Percentiles rank a stretch among this genome's conserved stretches.
These are phyloP conservation scores for Eutrema yunnanense DNA, from an alignment of 345 rosid genomes.

Conservation along the genomic window DNA sequence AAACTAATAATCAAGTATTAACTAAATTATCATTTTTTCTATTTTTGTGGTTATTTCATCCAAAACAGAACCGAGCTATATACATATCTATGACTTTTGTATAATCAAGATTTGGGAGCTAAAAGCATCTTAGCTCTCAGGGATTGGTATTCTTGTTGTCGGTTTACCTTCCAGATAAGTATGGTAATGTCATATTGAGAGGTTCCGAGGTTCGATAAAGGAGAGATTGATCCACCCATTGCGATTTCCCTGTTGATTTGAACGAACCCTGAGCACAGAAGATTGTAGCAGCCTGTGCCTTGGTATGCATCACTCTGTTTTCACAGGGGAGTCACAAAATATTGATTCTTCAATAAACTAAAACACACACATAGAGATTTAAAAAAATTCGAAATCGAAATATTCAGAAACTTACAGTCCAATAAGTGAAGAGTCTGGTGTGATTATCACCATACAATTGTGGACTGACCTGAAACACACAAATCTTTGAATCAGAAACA, in stretches of 20 bases:
- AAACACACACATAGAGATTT: background rate
- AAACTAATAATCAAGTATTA: background rate
- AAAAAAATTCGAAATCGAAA: background rate
- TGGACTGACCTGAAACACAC: constrained; percentile 53
- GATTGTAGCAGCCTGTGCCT: constrained; percentile 82
- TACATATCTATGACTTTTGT: background rate
- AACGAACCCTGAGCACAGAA: constrained; percentile 65
- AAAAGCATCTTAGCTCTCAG: background rate
- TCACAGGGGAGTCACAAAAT: background rate
- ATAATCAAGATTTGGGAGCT: background rate
- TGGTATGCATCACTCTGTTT: constrained; percentile 72
- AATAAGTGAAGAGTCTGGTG: constrained; percentile 70
- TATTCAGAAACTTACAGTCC: constrained; percentile 55
- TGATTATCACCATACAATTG: constrained; percentile 61
- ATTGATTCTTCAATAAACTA: background rate
- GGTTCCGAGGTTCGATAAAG: constrained; percentile 43
- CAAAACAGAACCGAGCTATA: background rate
- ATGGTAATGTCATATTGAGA: constrained; percentile 68
- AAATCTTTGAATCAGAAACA: constrained; percentile 1
- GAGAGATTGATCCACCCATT: constrained; percentile 72
- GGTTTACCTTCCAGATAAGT: constrained; percentile 68
- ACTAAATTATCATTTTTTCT: background rate
- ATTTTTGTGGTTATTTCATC: background rate
- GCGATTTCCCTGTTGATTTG: constrained; percentile 68
- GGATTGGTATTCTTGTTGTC: background rate